Conservation (phyloP, 106 monocot species). For the Amphibolis antarctica region DNA sequence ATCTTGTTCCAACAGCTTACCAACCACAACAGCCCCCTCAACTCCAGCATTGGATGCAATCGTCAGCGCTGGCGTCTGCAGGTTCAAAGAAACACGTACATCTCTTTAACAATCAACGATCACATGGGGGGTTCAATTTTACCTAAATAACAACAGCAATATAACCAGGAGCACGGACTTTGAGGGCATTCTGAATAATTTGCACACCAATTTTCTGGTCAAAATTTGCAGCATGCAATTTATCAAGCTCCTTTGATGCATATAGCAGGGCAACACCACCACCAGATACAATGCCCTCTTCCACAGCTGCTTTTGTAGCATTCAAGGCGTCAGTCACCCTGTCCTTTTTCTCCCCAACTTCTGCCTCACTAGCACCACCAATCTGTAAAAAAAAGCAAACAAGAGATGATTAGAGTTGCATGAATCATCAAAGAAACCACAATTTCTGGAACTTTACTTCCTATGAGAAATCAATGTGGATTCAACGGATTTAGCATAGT, state of each 20-base stretch:
- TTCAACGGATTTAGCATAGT: too few species aligned
- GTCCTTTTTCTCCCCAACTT: slow-evolving; percentile 67
- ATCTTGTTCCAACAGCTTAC: slow-evolving; percentile 68
- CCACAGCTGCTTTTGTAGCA: slow-evolving; percentile 68
- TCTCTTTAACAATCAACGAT: neutral
- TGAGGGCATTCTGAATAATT: slow-evolving; percentile 64
- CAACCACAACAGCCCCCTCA: slow-evolving; percentile 56
- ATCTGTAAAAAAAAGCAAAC: slow-evolving; percentile 29
- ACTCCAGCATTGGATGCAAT: slow-evolving; percentile 62
- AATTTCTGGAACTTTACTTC: too few species aligned
- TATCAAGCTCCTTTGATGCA: slow-evolving; percentile 46
- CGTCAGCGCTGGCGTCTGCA: slow-evolving; percentile 50
- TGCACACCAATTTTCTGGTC: slow-evolving; percentile 78
- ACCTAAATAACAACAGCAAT: neutral
- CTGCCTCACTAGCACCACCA: slow-evolving; percentile 69
- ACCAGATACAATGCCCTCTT: slow-evolving; percentile 70
- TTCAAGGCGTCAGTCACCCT: slow-evolving; percentile 66
- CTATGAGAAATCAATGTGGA: too few species aligned
- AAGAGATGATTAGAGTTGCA: slow-evolving; percentile 71
- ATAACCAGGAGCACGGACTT: slow-evolving; percentile 14
- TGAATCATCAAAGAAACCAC: slow-evolving; percentile 60
- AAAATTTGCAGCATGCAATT: slow-evolving; percentile 60
- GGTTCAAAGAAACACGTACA: neutral
- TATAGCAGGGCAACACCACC: slow-evolving; percentile 67
- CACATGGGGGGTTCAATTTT: too few species aligned